These are phyloP conservation scores for Ilex aquifolium DNA, from an alignment of 257 asterid species.

Conservation along the genomic window DNA sequence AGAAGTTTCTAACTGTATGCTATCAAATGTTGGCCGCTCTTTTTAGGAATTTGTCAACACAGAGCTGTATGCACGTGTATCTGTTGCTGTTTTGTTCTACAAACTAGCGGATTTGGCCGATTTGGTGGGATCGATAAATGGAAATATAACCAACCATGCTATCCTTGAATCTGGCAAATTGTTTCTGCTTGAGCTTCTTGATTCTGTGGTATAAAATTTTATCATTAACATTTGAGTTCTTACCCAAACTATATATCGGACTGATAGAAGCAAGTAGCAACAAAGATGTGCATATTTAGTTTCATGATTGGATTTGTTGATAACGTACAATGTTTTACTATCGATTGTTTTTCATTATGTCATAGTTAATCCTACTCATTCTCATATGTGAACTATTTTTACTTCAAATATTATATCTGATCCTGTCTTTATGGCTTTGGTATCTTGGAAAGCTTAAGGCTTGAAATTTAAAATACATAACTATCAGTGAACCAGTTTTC, in stretches of 20 bases:
- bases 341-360: too few species aligned
- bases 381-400: too few species aligned
- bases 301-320: not conserved
- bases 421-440: too few species aligned
- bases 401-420: too few species aligned
- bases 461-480: too few species aligned
- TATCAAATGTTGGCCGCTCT: constrained; percentile 12
- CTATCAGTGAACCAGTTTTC: too few species aligned
- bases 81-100: constrained; percentile 81
- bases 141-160: constrained; percentile 24
- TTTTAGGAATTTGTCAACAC: constrained; percentile 86
- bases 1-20: not conserved
- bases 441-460: too few species aligned
- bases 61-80: constrained; percentile 94
- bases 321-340: not conserved
- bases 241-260: not conserved
- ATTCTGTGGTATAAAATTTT: constrained; percentile 49
- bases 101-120: constrained; percentile 63
- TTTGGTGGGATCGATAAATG: constrained; percentile 29
- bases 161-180: constrained; percentile 63
- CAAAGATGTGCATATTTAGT: not conserved
- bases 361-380: too few species aligned
- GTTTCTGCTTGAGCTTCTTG: constrained; percentile 80
- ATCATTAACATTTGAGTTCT: not conserved
- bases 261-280: not conserved